Percentiles rank a stretch among this genome's conserved stretches.
These are phyloP conservation scores for Excoecaria cochinchinensis DNA, from an alignment of 345 rosid genomes.

Conservation along the genomic window DNA sequence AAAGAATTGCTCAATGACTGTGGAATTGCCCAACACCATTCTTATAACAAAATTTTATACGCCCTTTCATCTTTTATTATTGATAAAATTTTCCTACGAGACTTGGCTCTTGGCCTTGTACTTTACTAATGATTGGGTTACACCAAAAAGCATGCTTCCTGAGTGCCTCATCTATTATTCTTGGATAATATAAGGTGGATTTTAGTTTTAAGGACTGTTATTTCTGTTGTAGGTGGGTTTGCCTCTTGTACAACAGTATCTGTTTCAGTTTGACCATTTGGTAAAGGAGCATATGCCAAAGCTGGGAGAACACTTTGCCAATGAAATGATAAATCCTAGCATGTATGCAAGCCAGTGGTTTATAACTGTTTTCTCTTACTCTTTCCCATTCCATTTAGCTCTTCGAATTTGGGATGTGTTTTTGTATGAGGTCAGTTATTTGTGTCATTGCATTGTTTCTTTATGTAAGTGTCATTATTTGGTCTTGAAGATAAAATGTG, in stretches of 20 bases:
- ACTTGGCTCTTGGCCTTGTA: background rate
- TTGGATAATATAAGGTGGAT: background rate
- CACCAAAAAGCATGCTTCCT: background rate
- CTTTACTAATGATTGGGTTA: background rate
- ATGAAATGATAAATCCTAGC: conserved; percentile 95
- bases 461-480: background rate
- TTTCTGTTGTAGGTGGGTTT: conserved; percentile 63
- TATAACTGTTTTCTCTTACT: conserved; percentile 91
- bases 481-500: conserved; percentile 2
- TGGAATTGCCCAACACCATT: background rate
- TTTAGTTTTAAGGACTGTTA: background rate
- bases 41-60: background rate
- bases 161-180: background rate
- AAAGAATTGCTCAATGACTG: background rate
- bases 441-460: background rate
- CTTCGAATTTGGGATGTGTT: conserved; percentile 99
- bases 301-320: conserved; percentile 81
- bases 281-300: conserved; percentile 82
- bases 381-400: conserved; percentile 88
- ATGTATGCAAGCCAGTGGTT: conserved; percentile 99
- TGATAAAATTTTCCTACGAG: background rate
- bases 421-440: conserved; percentile 70
- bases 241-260: conserved; percentile 90
- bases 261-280: conserved; percentile 73
- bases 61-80: background rate